Evolutionary conservation across 1,284 basidiomycete genomes (phyloP).

Genomic region (Schizopora paradoxa): DNA sequence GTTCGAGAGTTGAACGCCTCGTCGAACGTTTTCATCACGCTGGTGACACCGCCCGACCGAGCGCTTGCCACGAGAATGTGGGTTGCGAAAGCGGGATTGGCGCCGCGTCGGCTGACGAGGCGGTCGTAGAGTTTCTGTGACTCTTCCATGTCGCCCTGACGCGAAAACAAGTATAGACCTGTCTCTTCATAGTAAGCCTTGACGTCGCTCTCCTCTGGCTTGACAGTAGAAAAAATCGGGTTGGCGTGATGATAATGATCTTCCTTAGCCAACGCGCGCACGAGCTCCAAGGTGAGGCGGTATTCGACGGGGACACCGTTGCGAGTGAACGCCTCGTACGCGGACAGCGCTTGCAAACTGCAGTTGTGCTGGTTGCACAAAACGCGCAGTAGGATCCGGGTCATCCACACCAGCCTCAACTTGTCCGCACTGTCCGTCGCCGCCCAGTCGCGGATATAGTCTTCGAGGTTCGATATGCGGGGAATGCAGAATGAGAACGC

Average conservation of each 20-base stretch:
- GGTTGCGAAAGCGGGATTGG: conserved; percentile 31
- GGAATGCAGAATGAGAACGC: too few species aligned
- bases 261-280: conserved; percentile 41
- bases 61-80: conserved; percentile 54
- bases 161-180: conserved; percentile 47
- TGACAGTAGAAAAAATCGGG: conserved; percentile 31
- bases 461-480: too few species aligned
- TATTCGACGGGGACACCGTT: conserved; percentile 30
- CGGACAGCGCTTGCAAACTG: conserved; percentile 36
- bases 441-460: too few species aligned
- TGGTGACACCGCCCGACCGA: conserved; percentile 35
- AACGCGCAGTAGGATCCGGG: neutral
- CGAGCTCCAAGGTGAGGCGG: conserved; percentile 32
- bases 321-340: conserved; percentile 38
- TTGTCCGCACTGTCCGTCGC: too few species aligned
- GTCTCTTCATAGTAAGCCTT: conserved; percentile 33
- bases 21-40: conserved; percentile 48
- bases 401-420: too few species aligned
- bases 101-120: conserved; percentile 30
- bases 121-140: conserved; percentile 41
- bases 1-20: conserved; percentile 22
- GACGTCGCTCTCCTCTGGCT: conserved; percentile 19
- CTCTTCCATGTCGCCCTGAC: conserved; percentile 41
- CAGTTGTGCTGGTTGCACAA: neutral
- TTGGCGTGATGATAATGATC: conserved; percentile 40